A percentile compares a stretch with the other conserved stretches of the same genome.
Conservation (phyloP, 306 rosid genomes). For the Prunus fruticosa region DNA sequence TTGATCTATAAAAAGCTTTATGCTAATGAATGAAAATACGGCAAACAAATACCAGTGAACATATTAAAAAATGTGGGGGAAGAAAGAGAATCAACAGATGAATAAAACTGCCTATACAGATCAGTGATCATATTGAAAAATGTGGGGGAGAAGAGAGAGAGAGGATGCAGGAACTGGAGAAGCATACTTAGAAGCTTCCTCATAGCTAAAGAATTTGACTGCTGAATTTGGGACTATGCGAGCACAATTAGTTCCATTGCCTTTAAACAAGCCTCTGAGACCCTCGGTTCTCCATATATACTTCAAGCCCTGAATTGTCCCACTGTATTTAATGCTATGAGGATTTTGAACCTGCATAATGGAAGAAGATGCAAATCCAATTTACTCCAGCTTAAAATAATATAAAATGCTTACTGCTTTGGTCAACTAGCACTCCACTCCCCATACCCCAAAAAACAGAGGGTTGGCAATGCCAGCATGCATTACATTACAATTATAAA, state of each 20-base stretch:
- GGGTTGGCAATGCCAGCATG: background rate
- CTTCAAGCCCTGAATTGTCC: constrained; percentile 60
- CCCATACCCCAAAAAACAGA: background rate
- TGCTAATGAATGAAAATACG: background rate
- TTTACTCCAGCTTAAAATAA: constrained; percentile 18
- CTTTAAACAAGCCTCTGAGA: constrained; percentile 60
- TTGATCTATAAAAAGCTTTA: background rate
- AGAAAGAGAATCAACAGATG: background rate
- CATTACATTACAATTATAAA: background rate
- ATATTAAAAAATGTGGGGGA: background rate
- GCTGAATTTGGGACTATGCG: constrained; percentile 75
- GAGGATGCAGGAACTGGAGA: constrained; percentile 4
- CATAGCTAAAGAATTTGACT: constrained; percentile 68
- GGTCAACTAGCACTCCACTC: background rate
- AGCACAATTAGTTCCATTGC: constrained; percentile 76
- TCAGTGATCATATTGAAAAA: background rate
- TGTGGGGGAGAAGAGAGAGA: background rate
- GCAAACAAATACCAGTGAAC: background rate
- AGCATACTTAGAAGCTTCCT: constrained; percentile 58
- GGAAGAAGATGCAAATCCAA: constrained; percentile 12
- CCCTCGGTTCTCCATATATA: constrained; percentile 65
- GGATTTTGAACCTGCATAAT: constrained; percentile 54
- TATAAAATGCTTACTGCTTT: background rate
- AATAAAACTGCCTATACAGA: background rate
- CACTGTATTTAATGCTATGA: constrained; percentile 50